Evolutionary conservation across 129 eudicot genomes (phyloP), one percentile per base, ranked within the genome.

Genomic region (Lactuca saligna): DNA sequence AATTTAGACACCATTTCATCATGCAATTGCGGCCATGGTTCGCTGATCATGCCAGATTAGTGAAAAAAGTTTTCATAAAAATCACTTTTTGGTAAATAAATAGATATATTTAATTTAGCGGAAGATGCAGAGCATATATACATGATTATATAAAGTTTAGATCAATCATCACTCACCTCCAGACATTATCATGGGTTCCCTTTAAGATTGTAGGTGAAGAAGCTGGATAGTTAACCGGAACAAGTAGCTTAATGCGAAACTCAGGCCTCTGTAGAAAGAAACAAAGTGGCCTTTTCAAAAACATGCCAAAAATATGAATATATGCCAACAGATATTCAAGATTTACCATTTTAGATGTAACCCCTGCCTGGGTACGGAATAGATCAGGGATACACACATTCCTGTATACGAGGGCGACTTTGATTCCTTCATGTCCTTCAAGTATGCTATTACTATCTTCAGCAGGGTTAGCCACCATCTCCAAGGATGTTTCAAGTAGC

Each of bases 221-320:
- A 57, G 57, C 59, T 48, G 87, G 87, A 67, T 79, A 83, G 20
- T 71, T 65, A 46, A 15, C 33, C 11, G 77, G 79, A 61, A 83
- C 80, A 49, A 80, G 39, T 66, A 83, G 62, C 34, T 68, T 41
- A 2, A 80, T 33, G n/a, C 31, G 17, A 20, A 80, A 75, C 42
- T 63, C 67, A 1, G 85, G 75, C 61, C 35, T 44, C 88, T 80
- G 71, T 39, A 35, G 29, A 15, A 57, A 33, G 7, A 50, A 77
- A 46, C 15, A 68, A 55, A 20, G 5, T 16, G 14, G 11, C 7
- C 4, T 68, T 6, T 17, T 35, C 41, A 37, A 14, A 63, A 63
- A 8, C 9, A 41, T 15, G 51, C 37, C 4, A 17, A 56, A 37
- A 17, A 38, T 17, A 17, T 61, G 8, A 16, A 63, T 17, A 42